These are phyloP conservation scores for Cynanchum wilfordii DNA, from an alignment of 257 asterid genomes.

Conservation along the genomic window DNA sequence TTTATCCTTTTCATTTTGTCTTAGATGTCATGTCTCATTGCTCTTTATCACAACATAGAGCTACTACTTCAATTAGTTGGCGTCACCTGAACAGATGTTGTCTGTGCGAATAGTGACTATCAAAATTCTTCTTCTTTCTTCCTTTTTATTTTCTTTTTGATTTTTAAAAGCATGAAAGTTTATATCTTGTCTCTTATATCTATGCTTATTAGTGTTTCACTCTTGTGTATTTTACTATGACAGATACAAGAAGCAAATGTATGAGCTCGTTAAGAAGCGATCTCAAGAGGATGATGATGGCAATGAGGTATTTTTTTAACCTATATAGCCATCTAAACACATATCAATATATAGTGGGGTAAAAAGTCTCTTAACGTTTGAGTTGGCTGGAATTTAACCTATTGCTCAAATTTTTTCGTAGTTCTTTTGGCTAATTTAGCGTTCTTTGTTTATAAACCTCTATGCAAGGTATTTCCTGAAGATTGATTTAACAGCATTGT, in stretches of 20 bases:
- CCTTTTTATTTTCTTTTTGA: not conserved
- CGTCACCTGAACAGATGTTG: not conserved
- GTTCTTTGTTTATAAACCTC: not conserved
- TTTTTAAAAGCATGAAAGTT: not conserved
- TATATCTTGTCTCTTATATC: not conserved
- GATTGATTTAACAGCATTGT: not conserved
- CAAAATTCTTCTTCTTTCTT: not conserved
- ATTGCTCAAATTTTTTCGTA: not conserved
- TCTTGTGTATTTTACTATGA: conserved; percentile 17
- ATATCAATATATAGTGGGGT: not conserved
- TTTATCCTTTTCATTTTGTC: not conserved
- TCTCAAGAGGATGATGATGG: conserved; percentile 52
- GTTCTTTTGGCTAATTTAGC: not conserved
- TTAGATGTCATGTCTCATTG: not conserved
- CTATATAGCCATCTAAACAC: not conserved
- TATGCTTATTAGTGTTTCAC: not conserved
- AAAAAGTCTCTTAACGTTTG: not conserved
- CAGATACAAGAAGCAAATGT: conserved; percentile 78
- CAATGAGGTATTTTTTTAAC: conserved; percentile 47
- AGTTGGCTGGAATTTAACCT: not conserved
- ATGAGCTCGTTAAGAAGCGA: conserved; percentile 77
- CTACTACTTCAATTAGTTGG: not conserved
- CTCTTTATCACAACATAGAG: not conserved
- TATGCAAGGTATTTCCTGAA: not conserved
- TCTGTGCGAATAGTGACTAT: not conserved